phyloP scores from a whole-genome alignment of 2,329 filamentous ascomycete genomes.

The Paracoccidioides brasiliensis region DNA sequence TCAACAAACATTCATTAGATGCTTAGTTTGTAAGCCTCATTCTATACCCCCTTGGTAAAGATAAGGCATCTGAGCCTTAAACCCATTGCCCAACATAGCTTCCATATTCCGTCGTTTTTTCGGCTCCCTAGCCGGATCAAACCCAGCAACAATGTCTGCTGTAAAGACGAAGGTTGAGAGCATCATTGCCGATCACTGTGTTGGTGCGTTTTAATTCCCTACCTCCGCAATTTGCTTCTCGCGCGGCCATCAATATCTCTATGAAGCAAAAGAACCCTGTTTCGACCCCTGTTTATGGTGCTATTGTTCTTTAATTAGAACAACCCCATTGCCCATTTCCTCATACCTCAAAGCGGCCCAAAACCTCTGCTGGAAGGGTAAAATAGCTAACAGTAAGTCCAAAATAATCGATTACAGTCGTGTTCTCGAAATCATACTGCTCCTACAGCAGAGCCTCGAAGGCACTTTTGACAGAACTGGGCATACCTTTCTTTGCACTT shows the following conservation, averaged over 20 bases:
- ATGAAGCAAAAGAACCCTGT: not conserved
- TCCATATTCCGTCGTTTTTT: constrained; percentile 65
- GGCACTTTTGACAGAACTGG: constrained; percentile 52
- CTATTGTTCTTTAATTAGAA: not conserved
- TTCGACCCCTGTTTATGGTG: too few species aligned
- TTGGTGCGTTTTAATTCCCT: constrained; percentile 45
- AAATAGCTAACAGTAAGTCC: not conserved
- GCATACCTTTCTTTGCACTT: constrained; percentile 59
- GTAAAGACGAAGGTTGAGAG: constrained; percentile 70
- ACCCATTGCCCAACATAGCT: constrained; percentile 40
- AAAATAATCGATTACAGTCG: constrained; percentile 45
- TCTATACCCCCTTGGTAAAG: not conserved
- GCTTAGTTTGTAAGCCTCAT: not conserved
- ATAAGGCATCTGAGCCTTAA: not conserved
- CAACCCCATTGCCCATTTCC: too few species aligned
- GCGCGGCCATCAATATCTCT: too few species aligned
- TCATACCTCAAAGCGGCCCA: too few species aligned
- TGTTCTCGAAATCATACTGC: constrained; percentile 97
- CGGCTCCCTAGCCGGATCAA: constrained; percentile 40
- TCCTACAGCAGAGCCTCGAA: constrained; percentile 80
- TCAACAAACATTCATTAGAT: not conserved
- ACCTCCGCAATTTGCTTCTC: not conserved
- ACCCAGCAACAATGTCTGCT: constrained; percentile 61
- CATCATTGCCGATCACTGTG: constrained; percentile 79
- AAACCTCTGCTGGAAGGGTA: not conserved